Base-by-base conservation (phyloP, 495 filamentous ascomycete genomes). In the Aeminium ludgeri region DNA sequence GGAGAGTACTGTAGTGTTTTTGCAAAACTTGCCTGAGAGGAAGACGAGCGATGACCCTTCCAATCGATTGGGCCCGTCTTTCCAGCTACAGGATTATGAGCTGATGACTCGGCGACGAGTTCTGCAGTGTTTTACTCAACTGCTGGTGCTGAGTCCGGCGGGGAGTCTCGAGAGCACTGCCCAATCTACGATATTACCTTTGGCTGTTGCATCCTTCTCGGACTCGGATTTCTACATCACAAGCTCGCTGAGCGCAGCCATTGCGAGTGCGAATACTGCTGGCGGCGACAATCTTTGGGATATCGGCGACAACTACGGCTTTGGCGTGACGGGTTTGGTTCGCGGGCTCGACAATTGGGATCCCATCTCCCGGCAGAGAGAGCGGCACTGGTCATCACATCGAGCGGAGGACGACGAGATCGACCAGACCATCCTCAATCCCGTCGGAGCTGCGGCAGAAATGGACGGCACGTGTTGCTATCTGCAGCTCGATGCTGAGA, bases 231-330 rank as follows among this genome's bases (percentile, higher is more conserved):
- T 79, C 45, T 81, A 81, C 46, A 76, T 78, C 6, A 73, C 84
- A 3, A 85, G 74, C 48, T 86, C 85, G 13, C 58, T 96, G 18
- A 92, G 89, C 53, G 80, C 83, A 15, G 85, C 86, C 0, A 96
- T 99, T 51, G 87, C 86, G 3, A 87, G 74, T 45, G 80, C 87
- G 23, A 25, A 25, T n/a, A 78, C 83, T 2, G 82, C 80, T 0
- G 80, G 73, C 20, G 94, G 96, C 52, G 89, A 99, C 44, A 81
- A 69, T 2, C 69, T 99, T 16, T 99, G 89, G 89, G 89, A 96
- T 40, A 69, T 91, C 30, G 82, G 76, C 11, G 89, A 99, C 55
- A 96, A 95, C 55, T 83, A 76, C 46, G 89, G 84, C 1, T 96
- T 91, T 60, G 89, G 89, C 1, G 75, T 96, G 13, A 89, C 82